Evolutionary conservation across 140 eudicot species (phyloP), one percentile per base, ranked within the genome.

Genomic region (Stevia rebaudiana): DNA sequence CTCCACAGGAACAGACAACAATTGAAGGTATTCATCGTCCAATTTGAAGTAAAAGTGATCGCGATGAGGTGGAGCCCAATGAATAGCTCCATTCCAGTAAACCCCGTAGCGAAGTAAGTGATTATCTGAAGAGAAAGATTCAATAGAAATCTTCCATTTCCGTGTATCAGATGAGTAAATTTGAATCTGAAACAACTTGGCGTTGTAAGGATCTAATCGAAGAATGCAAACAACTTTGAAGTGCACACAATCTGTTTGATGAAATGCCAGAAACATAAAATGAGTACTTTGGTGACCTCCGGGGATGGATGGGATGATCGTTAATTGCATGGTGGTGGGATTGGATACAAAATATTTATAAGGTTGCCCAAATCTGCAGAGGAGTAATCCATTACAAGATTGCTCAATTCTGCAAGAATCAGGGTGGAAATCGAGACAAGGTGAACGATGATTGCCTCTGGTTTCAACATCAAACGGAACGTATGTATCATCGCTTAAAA

Each of bases 291-390:
- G 5, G 3, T 39, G 44, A 24, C 60, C 9, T 12, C 36, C 36
- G 7, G 60, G 60, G 19, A 53, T 16, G 4, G 60, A 25, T 0
- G 60, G 60, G 37, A 53, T 53, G 31, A 53, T 1, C 1, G 19
- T 10, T 5, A 53, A 11, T 11, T 51, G 58, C 35, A 21, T 51
- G 58, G 58, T 51, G 58, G 35, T 51, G 35, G 58, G 58, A 53
- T 53, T 53, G 7, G 1, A 24, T 4, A 53, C 19, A 11, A 23
- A 53, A 12, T 24, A 53, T 11, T 24, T 13, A 25, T 5, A 11
- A 53, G 60, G n/a, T n/a, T n/a, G n/a, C n/a, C n/a, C n/a, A n/a
- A n/a, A n/a, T n/a, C n/a, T n/a, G 12, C 60, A 53, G 25, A 53
- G 60, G 2, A 53, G 19, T 5, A 53, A 24, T 13, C 60, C 60